phyloP scores from a whole-genome alignment of 371 early-diverging fungal species.

The Mortierella sp. region DNA sequence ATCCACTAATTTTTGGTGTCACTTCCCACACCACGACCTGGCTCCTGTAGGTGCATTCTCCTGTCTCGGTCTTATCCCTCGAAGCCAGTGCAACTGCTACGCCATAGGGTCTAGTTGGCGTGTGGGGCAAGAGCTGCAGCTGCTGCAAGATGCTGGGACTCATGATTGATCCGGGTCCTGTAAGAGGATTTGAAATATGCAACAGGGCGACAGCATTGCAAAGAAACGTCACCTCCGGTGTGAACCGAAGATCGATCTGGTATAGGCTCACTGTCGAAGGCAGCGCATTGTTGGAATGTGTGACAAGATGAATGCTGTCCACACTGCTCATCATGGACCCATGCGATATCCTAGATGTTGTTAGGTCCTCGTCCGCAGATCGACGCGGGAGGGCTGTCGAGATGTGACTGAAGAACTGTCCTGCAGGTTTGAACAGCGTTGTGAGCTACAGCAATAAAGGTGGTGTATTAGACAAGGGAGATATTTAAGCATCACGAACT shows the following conservation, averaged over 20 bases:
- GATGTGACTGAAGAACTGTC: slow-evolving; percentile 37
- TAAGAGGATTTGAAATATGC: slow-evolving; percentile 41
- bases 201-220: slow-evolving; percentile 43
- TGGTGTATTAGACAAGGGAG: background rate
- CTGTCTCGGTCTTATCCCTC: slow-evolving; percentile 5
- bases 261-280: slow-evolving; percentile 38
- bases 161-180: slow-evolving; percentile 45
- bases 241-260: slow-evolving; percentile 42
- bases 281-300: slow-evolving; percentile 22
- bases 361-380: slow-evolving; percentile 24
- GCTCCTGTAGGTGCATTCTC: slow-evolving; percentile 27
- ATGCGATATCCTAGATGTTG: slow-evolving; percentile 48
- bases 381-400: slow-evolving; percentile 30
- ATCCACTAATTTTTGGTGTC: slow-evolving; percentile 33
- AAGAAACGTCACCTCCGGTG: slow-evolving; percentile 34
- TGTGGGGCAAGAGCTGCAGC: slow-evolving; percentile 37
- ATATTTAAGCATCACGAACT: too few species aligned
- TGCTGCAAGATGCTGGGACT: slow-evolving; percentile 32
- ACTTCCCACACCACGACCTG: slow-evolving; percentile 48
- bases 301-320: slow-evolving; percentile 41
- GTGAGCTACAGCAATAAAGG: slow-evolving; percentile 22
- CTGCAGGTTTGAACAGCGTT: slow-evolving; percentile 34
- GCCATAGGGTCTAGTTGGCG: slow-evolving; percentile 18
- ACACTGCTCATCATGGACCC: slow-evolving; percentile 45
- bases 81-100: slow-evolving; percentile 36